phyloP scores from a whole-genome alignment of 2,329 filamentous ascomycete species.

The Colletotrichum falcatum region DNA sequence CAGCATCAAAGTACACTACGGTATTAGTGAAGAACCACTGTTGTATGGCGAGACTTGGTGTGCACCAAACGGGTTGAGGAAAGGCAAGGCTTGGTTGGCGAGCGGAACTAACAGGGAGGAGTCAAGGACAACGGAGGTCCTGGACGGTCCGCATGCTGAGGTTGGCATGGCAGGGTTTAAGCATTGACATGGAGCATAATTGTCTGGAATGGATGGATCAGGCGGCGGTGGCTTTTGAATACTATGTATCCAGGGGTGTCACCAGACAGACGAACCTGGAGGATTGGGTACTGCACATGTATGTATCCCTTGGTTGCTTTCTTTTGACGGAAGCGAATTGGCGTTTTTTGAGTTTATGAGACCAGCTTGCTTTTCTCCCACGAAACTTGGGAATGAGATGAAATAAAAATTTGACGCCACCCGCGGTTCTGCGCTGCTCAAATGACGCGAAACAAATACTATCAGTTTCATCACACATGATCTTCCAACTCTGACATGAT shows the following conservation, averaged over 20 bases:
- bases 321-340: conserved; percentile 1
- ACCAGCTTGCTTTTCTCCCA: conserved; percentile 1
- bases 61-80: neutral
- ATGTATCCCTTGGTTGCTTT: neutral
- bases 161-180: conserved; percentile 18
- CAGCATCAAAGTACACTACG: conserved; percentile 9
- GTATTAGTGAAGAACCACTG: neutral
- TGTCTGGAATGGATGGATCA: conserved; percentile 26
- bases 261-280: conserved; percentile 18
- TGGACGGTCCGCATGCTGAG: conserved; percentile 11
- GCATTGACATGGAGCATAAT: conserved; percentile 32
- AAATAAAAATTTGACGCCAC: conserved; percentile 1
- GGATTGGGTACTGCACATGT: neutral
- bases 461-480: neutral
- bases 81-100: neutral
- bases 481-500: neutral
- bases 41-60: neutral
- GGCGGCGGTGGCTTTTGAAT: conserved; percentile 12
- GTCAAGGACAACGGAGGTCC: neutral
- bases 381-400: conserved; percentile 16
- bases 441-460: neutral
- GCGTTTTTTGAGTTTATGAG: conserved; percentile 21
- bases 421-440: neutral
- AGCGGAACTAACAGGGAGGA: neutral
- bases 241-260: neutral